phyloP scores from a whole-genome alignment of 495 filamentous ascomycete genomes.

The Pyrenopolyporus hunteri region DNA sequence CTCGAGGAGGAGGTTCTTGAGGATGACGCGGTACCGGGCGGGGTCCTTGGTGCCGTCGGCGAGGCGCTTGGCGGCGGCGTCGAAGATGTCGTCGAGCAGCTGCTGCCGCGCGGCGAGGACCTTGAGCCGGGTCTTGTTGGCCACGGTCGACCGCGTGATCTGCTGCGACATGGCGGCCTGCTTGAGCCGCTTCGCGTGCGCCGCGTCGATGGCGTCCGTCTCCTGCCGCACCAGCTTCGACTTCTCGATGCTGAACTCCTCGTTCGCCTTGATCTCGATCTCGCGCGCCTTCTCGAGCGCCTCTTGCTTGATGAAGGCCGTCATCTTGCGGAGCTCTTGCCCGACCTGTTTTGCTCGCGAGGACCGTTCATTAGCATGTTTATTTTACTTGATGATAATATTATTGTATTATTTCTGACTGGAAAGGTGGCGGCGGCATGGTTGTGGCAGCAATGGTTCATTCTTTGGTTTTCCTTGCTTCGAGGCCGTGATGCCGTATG shows the following conservation, averaged over 20 bases:
- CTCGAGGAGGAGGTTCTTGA: conserved; percentile 85
- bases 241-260: conserved; percentile 98
- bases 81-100: conserved; percentile 90
- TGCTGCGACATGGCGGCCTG: conserved; percentile 95
- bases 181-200: conserved; percentile 98
- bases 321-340: conserved; percentile 99
- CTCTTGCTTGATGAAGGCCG: conserved; percentile 99
- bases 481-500: neutral
- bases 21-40: conserved; percentile 71
- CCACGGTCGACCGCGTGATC: conserved; percentile 89
- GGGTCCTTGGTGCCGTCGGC: conserved; percentile 68
- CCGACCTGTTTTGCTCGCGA: conserved; percentile 68
- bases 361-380: conserved; percentile 18
- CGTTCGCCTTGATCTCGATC: conserved; percentile 96
- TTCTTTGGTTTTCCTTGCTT: neutral
- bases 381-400: conserved; percentile 4
- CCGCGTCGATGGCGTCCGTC: conserved; percentile 85
- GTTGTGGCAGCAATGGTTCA: too few relatives aligned
- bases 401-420: too few relatives aligned
- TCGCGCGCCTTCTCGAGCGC: conserved; percentile 94
- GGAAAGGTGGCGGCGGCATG: too few relatives aligned
- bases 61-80: conserved; percentile 72
- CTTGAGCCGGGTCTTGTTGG: conserved; percentile 92
- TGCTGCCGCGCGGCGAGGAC: conserved; percentile 86
- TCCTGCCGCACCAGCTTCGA: conserved; percentile 96